Conservation (phyloP, 441 rosid genomes). For the Jatropha podagrica region DNA sequence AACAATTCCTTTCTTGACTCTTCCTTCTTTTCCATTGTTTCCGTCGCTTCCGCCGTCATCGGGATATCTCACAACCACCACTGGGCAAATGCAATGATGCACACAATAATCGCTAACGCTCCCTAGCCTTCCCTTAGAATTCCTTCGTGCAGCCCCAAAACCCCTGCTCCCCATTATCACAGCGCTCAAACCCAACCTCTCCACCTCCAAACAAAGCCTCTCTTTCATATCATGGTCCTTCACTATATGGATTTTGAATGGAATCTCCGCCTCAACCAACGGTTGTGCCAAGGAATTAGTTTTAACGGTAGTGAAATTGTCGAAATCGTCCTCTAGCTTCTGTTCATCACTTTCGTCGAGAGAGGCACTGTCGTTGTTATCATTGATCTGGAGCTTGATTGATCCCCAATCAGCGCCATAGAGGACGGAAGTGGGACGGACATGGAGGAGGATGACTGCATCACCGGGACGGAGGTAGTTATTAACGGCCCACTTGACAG, state of each 20-base stretch:
- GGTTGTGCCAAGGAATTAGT: conserved; percentile 62
- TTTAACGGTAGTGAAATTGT: conserved; percentile 55
- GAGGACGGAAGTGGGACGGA: conserved; percentile 69
- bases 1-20: conserved; percentile 6
- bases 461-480: conserved; percentile 79
- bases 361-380: neutral
- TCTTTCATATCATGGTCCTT: conserved; percentile 91
- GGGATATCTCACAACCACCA: conserved; percentile 55
- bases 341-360: conserved; percentile 30
- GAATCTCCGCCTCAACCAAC: conserved; percentile 55
- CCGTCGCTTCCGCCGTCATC: conserved; percentile 33
- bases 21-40: conserved; percentile 25
- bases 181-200: conserved; percentile 73
- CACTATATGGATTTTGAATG: conserved; percentile 78
- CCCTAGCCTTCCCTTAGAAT: conserved; percentile 60
- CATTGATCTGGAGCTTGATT: conserved; percentile 33
- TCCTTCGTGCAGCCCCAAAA: conserved; percentile 53
- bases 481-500: conserved; percentile 73
- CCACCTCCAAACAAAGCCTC: conserved; percentile 82
- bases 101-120: conserved; percentile 84
- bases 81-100: conserved; percentile 72
- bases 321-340: conserved; percentile 72
- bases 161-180: conserved; percentile 92
- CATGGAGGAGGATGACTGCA: conserved; percentile 71
- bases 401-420: conserved; percentile 85